phyloP scores from a whole-genome alignment of 345 rosid species.

The Arabidopsis arenosa region DNA sequence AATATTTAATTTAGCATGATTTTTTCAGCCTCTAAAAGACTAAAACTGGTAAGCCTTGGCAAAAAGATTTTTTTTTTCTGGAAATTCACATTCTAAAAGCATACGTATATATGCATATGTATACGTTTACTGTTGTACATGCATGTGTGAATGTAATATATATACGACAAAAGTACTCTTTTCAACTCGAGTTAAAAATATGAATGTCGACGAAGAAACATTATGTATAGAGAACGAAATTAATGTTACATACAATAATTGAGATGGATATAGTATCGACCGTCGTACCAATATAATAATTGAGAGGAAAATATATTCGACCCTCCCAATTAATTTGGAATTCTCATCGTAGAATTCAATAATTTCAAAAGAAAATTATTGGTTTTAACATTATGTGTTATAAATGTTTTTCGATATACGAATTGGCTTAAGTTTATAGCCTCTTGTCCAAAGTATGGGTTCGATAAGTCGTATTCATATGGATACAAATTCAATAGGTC shows the following conservation, averaged over 20 bases:
- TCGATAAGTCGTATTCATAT: slow-evolving; percentile 42
- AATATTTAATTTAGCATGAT: too few species aligned
- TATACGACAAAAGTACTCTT: slow-evolving; percentile 2
- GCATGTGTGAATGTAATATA: slow-evolving; percentile 1
- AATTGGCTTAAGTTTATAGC: slow-evolving; percentile 24
- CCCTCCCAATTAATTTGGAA: slow-evolving; percentile 32
- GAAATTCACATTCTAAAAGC: slow-evolving; percentile 9
- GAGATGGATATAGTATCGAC: slow-evolving; percentile 31
- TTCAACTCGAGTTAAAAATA: slow-evolving; percentile 6
- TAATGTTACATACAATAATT: slow-evolving; percentile 31
- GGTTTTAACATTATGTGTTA: slow-evolving; percentile 33
- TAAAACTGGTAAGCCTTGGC: too few species aligned
- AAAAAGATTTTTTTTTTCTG: neutral
- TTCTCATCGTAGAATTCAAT: slow-evolving; percentile 24
- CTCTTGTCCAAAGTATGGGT: slow-evolving; percentile 38
- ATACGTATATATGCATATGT: slow-evolving; percentile 18
- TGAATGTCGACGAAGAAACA: slow-evolving; percentile 40
- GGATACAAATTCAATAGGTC: slow-evolving; percentile 29
- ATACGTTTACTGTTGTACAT: neutral
- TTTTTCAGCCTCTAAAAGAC: too few species aligned
- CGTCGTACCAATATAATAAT: slow-evolving; percentile 35
- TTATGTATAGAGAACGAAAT: slow-evolving; percentile 6
- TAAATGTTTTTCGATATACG: slow-evolving; percentile 25
- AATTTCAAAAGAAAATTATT: slow-evolving; percentile 12
- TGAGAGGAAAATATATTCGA: slow-evolving; percentile 18